Base-by-base conservation (phyloP, 805 yeast genomes). In the Brettanomyces sp. region DNA sequence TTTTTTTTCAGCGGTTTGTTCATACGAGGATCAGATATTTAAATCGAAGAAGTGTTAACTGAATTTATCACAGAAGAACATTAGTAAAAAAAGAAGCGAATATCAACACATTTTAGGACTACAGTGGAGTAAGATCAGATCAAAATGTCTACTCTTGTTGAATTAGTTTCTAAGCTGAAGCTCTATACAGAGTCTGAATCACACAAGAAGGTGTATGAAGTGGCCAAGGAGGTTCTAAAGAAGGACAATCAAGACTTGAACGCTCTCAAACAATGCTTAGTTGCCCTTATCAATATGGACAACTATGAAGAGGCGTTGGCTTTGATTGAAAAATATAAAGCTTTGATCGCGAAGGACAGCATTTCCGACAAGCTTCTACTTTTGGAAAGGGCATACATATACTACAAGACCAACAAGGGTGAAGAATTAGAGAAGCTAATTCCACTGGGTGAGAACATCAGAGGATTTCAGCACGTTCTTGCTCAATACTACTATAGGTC, bases 281-380 rank as follows among this genome's bases (percentile, higher is more conserved):
- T 77, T 11, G 76, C 87, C 4, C 66, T 79, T 56, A 78, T 80
- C 58, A 77, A 78, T 53, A 61, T 75, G 47, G 88, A 82, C 57
- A 67, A 68, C 49, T 82, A 76, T 60, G 59, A 57, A 37, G 63
- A 66, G 42, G 87, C 85, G 0, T 52, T 62, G 18, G 64, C 69
- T 45, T 52, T 74, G 35, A 57, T 81, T 41, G 55, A 65, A 18
- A 60, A 67, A 36, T 40, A 57, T 35, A 24, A 36, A 1, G 45
- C 46, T 2, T 36, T 53, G 23, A 36, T 49, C 39, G 11, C 13
- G 21, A 40, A 43, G 22, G 46, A 50, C 11, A 52, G 55, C 9
- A 65, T 68, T 33, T 33, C 24, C 6, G 37, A 33, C 21, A 18
- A 18, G 3, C 28, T 71, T 1, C 66, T 65, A 14, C 55, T 70